A percentile compares a stretch with the other conserved stretches of the same genome.
phyloP scores from a whole-genome alignment of 495 filamentous ascomycete genomes.

The Tuber borchii region DNA sequence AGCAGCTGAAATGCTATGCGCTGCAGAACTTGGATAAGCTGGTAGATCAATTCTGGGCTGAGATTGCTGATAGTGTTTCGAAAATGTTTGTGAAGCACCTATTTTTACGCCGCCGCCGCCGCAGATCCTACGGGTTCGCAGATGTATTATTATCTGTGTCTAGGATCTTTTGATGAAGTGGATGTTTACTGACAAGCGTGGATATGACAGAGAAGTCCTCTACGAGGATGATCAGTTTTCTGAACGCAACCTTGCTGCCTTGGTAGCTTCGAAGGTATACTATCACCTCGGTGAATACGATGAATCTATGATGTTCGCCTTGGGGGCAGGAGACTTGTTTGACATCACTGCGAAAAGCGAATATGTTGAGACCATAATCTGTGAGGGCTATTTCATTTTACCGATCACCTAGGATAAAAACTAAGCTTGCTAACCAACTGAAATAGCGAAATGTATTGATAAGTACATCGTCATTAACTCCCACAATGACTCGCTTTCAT shows the following conservation, averaged over 20 bases:
- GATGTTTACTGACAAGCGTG: conserved; percentile 29
- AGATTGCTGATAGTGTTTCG: conserved; percentile 82
- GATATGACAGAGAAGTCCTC: conserved; percentile 69
- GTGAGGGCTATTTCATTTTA: conserved; percentile 41
- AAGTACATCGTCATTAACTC: conserved; percentile 75
- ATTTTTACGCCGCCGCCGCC: neutral
- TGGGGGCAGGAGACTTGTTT: conserved; percentile 92
- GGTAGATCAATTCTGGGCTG: conserved; percentile 93
- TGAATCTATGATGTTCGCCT: conserved; percentile 96
- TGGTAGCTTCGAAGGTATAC: conserved; percentile 95
- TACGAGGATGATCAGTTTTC: conserved; percentile 95
- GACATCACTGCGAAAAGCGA: conserved; percentile 84
- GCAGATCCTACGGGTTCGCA: conserved; percentile 18
- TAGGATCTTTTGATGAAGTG: conserved; percentile 1
- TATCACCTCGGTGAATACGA: conserved; percentile 98
- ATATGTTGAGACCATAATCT: conserved; percentile 98
- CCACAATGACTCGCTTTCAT: conserved; percentile 37
- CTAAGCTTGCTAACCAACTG: conserved; percentile 14
- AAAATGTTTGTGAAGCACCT: conserved; percentile 65
- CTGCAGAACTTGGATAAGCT: conserved; percentile 89
- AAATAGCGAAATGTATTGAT: conserved; percentile 81
- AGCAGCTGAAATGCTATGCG: conserved; percentile 86
- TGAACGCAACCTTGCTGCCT: conserved; percentile 84
- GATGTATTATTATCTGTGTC: conserved; percentile 6
- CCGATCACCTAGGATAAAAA: conserved; percentile 1